Base-by-base conservation (phyloP, 495 filamentous ascomycete genomes). In the Schizothecium vesticola region DNA sequence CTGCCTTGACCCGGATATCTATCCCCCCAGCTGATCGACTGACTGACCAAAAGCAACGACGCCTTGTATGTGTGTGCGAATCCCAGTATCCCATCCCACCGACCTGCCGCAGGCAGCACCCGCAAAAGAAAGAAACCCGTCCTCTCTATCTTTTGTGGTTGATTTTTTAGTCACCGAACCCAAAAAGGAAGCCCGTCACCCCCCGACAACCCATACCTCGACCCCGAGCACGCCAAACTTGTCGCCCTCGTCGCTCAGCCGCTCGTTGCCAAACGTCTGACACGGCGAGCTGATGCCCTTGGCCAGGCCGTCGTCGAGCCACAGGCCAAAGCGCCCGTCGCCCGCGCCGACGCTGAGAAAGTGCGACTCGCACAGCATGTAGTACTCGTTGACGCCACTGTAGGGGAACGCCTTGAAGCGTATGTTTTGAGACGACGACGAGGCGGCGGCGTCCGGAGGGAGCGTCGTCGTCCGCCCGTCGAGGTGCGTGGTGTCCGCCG, bases 401-500 rank as follows among this genome's bases (percentile, higher is more conserved):
- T 97, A 98, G 1, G 93, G 94, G 76, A 97, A 99, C 0, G 94
- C 94, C 78, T 97, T 97, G 85, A 99, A 98, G 8, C 92, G 88
- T 72, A 97, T 90, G 43, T n/a, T 51, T 6, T n/a, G 33, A 31
- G 88, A 83, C 62, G 81, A 76, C n/a, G 67, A 61, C 11, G n/a
- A n/a, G n/a, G n/a, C n/a, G n/a, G n/a, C n/a, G n/a, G 8, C 59
- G 28, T 11, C 25, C 10, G 68, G 64, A 16, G 74, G 71, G 21
- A 85, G 80, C 28, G 93, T 96, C 26, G 90, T 93, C 74, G 86
- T 90, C 29, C 92, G 88, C 55, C 80, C 84, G 64, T 77, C 76
- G n/a, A 88, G 75, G 75, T 90, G 80, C 8, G 87, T 89, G 2
- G 90, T 93, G 76, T 94, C 90, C 36, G 87, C 84, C 29, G 87